Percentiles rank a stretch among this genome's conserved stretches.
These are phyloP conservation scores for Penicillium psychrofluorescens DNA, from an alignment of 495 filamentous ascomycete species.

Conservation along the genomic window DNA sequence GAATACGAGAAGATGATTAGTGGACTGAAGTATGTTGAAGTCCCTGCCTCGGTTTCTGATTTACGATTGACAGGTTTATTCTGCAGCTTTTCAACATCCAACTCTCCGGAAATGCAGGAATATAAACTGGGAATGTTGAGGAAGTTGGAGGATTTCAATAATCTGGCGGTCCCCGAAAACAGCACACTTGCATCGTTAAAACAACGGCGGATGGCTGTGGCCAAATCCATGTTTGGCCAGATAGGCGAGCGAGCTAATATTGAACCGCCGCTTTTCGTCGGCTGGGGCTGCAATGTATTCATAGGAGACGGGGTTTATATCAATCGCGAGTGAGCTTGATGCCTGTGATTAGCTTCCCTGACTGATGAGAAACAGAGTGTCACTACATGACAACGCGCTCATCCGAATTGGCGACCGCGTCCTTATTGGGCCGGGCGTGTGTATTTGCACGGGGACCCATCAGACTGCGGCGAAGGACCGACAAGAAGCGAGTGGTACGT, in stretches of 20 bases:
- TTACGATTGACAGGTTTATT: too few species aligned
- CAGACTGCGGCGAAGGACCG: not conserved
- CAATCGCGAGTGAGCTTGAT: constrained; percentile 1
- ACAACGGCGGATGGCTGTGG: not conserved
- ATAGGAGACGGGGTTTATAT: constrained; percentile 1
- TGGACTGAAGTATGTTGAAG: too few species aligned
- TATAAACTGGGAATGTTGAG: not conserved
- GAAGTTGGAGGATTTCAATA: constrained; percentile 1
- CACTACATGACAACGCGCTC: not conserved
- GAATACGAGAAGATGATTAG: too few species aligned
- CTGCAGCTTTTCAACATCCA: constrained; percentile 3
- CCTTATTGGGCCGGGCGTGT: constrained; percentile 1
- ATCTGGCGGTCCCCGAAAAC: not conserved
- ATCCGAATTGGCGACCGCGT: constrained; percentile 1
- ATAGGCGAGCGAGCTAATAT: not conserved
- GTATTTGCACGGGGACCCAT: constrained; percentile 1
- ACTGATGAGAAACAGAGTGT: not conserved
- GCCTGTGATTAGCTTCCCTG: not conserved
- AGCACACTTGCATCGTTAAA: not conserved
- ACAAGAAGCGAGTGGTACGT: not conserved
- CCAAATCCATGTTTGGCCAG: not conserved
- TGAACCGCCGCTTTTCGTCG: constrained; percentile 1
- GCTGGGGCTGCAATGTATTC: not conserved
- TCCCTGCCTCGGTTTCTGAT: too few species aligned
- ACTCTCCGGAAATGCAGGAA: constrained; percentile 1